A percentile compares a stretch with the other conserved stretches of the same genome.
Conservation (phyloP, 1,284 basidiomycete species). For the Polyporus tsugae region DNA sequence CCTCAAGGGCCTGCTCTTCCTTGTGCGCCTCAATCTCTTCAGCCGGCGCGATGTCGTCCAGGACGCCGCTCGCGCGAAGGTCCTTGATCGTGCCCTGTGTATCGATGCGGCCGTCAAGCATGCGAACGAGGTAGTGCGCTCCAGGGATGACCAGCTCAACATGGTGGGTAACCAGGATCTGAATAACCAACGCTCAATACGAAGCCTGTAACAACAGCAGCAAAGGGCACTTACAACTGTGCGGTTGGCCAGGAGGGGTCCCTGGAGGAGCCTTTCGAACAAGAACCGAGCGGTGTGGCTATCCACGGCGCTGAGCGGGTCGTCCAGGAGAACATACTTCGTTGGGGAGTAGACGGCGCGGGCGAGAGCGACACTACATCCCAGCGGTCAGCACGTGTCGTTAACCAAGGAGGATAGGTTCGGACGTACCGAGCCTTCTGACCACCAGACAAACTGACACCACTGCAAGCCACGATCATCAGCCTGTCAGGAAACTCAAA, state of each 20-base stretch:
- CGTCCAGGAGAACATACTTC: constrained; percentile 74
- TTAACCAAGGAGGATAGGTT: not conserved
- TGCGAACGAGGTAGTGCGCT: constrained; percentile 72
- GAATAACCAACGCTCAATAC: not conserved
- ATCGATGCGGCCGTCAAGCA: constrained; percentile 79
- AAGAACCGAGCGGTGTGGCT: constrained; percentile 78
- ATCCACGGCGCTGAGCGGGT: constrained; percentile 78
- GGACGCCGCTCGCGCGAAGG: constrained; percentile 60
- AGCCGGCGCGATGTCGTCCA: constrained; percentile 67
- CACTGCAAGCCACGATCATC: constrained; percentile 37
- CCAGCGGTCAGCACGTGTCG: not conserved
- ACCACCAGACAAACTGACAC: constrained; percentile 70
- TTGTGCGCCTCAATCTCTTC: constrained; percentile 43
- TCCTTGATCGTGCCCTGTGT: constrained; percentile 72
- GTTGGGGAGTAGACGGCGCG: constrained; percentile 72
- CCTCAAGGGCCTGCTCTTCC: constrained; percentile 45
- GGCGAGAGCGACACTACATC: constrained; percentile 68
- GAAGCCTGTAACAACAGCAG: not conserved
- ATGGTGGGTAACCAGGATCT: constrained; percentile 80
- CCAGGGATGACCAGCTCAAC: constrained; percentile 78
- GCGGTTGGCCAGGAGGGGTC: constrained; percentile 69
- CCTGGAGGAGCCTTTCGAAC: constrained; percentile 68
- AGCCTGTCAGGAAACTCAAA: not conserved
- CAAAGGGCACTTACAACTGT: constrained; percentile 61
- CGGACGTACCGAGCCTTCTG: constrained; percentile 63